These are phyloP conservation scores for Aristolochia contorta DNA, from an alignment of 164 flowering plant genomes.

Conservation along the genomic window DNA sequence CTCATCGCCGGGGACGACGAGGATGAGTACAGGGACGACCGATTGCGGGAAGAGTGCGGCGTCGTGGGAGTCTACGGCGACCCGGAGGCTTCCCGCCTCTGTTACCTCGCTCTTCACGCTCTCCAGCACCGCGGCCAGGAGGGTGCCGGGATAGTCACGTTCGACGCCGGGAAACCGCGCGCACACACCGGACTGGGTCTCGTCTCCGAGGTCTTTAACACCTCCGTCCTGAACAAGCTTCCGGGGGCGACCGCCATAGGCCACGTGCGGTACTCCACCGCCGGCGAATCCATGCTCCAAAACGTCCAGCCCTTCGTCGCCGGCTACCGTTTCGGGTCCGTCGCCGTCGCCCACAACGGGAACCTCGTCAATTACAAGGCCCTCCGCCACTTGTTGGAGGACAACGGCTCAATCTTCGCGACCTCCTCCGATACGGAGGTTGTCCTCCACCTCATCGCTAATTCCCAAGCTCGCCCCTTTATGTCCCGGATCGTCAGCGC, in stretches of 20 bases:
- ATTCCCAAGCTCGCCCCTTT: constrained; percentile 63
- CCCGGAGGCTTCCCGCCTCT: constrained; percentile 80
- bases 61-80: constrained; percentile 94
- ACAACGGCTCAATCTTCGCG: constrained; percentile 75
- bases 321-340: constrained; percentile 73
- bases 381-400: constrained; percentile 61
- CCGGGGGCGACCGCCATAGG: constrained; percentile 76
- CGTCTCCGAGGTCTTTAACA: constrained; percentile 75
- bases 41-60: constrained; percentile 87
- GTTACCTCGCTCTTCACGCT: constrained; percentile 82
- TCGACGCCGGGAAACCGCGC: constrained; percentile 39
- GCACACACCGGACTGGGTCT: constrained; percentile 80
- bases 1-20: constrained; percentile 2
- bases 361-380: constrained; percentile 68
- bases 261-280: constrained; percentile 90
- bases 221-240: constrained; percentile 56
- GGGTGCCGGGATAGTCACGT: constrained; percentile 87
- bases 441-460: constrained; percentile 84
- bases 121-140: constrained; percentile 95
- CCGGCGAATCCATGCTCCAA: constrained; percentile 83
- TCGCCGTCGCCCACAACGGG: constrained; percentile 91
- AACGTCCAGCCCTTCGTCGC: constrained; percentile 97
- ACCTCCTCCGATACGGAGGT: constrained; percentile 88
- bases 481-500: constrained; percentile 69
- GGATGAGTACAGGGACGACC: constrained; percentile 27